Base-by-base conservation (phyloP, 75 land plant genomes). In the Pinus taeda region DNA sequence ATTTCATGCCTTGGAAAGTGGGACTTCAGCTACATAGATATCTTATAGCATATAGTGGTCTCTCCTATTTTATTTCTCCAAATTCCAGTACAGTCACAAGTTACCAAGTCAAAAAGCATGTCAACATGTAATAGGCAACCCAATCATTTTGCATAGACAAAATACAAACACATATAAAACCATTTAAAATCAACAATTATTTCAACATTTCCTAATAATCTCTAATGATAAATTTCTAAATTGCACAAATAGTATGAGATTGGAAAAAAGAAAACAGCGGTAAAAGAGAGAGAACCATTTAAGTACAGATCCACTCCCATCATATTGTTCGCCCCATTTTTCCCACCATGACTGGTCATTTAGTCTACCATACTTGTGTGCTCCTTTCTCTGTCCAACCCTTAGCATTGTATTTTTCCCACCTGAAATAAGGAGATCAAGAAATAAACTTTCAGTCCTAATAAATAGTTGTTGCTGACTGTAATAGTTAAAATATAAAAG, bases 331-430 rank as follows among this genome's bases (percentile, higher is more conserved):
- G 58, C 97, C 98, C 98, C 98, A 95, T 70, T 91, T 95, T 82
- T 95, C 98, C 98, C 98, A 95, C 98, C 98, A 95, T 60, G 94
- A 92, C 77, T 95, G 98, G 60, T 95, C 98, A 86, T 95, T 90
- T 59, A 93, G 83, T 66, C 92, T 88, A 56, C 98, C 98, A 83
- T 93, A 95, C 76, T 95, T 95, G 60, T 95, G 97, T 57, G 98
- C 98, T 64, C 98, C 98, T 85, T 95, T 95, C 79, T 95, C 97
- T 57, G 98, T 90, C 94, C 91, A 95, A 33, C 98, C 98, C 78
- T 95, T 95, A 14, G 98, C 98, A 85, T 95, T 95, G 77, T 95
- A 95, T 67, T 93, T 95, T 74, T 95, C 98, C 98, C 98, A 95
- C 98, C 98, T 95, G 49, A n/a, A 30, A 60, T 77, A 56, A 29